Base-by-base conservation (phyloP, 164 flowering plant species). In the Berberis thunbergii region DNA sequence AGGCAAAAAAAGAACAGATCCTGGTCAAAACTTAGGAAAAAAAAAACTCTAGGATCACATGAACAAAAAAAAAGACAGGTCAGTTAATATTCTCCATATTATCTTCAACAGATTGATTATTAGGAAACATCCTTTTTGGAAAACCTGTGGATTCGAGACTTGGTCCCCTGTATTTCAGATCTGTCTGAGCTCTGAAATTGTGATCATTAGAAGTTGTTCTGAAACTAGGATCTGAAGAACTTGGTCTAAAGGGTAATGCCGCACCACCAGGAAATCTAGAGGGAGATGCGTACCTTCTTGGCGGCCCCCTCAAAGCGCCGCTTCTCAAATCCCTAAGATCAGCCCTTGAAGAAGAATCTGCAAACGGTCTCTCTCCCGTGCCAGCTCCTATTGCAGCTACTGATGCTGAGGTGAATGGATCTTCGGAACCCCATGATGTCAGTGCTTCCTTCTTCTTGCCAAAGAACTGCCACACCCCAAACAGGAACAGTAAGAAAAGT, bases 401-500 rank as follows among this genome's bases (percentile, higher is more conserved):
- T 10, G 90, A 65, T 42, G 81, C 64, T 7, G 94, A 80, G 64
- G 58, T 77, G 46, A 91, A 87, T 41, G 97, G 93, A 64, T 94
- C 99, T 66, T 91, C 96, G 0, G 91, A 81, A 40, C 90, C 91
- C 99, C 99, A 94, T 42, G 85, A 80, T 13, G 88, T 83, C 67
- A 90, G 86, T 4, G 88, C 79, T 66, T 87, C 99, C 75, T 84
- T 94, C 78, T 89, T 94, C 79, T 94, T 87, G 4, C 96, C 90
- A 55, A 94, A 86, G 65, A 91, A 89, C 42, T 86, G 90, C 93
- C 93, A 94, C 5, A 87, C 90, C 49, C 79, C 96, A 66, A 89
- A 80, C 43, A 89, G 75, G 71, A 94, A 91, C 52, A 94, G 75
- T n/a, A 91, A 62, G 78, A 89, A 94, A 63, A 91, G 75, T 71